phyloP scores from a whole-genome alignment of 179 eudicot genomes.

The Beta corolliflora region DNA sequence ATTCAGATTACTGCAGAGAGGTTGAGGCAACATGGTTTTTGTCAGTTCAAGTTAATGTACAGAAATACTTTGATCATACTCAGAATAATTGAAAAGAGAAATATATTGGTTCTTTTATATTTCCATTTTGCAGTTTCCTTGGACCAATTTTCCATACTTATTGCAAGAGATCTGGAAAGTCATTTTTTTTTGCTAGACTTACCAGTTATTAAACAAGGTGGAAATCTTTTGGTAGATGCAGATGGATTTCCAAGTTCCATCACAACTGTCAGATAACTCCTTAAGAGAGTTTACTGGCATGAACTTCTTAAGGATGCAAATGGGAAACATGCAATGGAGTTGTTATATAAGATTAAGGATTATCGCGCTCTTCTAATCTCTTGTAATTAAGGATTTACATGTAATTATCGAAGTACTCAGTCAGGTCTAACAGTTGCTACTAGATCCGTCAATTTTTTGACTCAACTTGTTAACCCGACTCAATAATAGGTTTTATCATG shows the following conservation, averaged over 20 bases:
- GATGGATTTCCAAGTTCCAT: background rate
- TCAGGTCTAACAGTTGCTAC: no score
- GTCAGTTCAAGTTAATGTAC: constrained; percentile 28
- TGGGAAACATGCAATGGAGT: no score
- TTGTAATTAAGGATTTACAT: background rate
- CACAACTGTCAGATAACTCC: no score
- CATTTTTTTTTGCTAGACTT: background rate
- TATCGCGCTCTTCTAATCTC: background rate
- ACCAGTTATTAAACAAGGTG: no score
- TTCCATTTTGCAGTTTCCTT: background rate
- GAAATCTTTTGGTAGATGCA: no score
- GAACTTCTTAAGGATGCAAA: background rate
- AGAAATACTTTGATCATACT: constrained; percentile 32
- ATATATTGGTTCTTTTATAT: constrained; percentile 11
- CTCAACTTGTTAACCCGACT: no score
- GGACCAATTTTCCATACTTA: background rate
- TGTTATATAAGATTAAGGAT: background rate
- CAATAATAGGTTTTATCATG: no score
- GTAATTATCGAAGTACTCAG: no score
- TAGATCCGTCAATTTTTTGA: no score
- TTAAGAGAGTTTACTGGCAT: no score
- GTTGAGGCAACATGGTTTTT: constrained; percentile 22
- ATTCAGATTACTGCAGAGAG: constrained; percentile 14
- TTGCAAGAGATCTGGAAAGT: background rate
- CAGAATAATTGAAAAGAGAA: constrained; percentile 25